A percentile compares a stretch with the other conserved stretches of the same genome.
These are phyloP conservation scores for Fonsecaea multimorphosa DNA, from an alignment of 2,329 filamentous ascomycete genomes.

Conservation along the genomic window DNA sequence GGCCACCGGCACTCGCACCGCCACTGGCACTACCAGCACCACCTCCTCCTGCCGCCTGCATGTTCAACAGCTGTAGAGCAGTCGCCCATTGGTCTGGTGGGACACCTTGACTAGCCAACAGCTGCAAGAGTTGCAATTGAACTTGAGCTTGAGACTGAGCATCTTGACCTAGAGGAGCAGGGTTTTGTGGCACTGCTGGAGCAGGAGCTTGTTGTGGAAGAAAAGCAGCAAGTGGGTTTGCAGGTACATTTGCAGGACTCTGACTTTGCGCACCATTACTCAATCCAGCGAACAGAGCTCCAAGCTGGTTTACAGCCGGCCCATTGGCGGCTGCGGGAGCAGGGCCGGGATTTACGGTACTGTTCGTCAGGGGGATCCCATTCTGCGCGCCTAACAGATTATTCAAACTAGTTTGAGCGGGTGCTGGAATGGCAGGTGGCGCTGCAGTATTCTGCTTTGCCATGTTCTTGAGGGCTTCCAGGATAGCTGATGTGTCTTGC, in stretches of 20 bases:
- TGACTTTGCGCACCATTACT: conserved; percentile 50
- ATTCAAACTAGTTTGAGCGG: conserved; percentile 51
- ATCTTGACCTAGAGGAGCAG: conserved; percentile 46
- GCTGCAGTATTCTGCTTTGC: conserved; percentile 72
- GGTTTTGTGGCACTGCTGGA: conserved; percentile 28
- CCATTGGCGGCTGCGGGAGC: conserved; percentile 50
- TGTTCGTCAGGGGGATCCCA: conserved; percentile 49
- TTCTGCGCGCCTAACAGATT: conserved; percentile 58
- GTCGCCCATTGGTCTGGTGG: conserved; percentile 76
- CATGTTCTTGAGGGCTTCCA: conserved; percentile 80
- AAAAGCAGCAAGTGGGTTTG: conserved; percentile 52
- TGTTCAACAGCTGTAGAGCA: conserved; percentile 59
- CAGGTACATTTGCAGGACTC: conserved; percentile 41
- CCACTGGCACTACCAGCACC: conserved; percentile 43
- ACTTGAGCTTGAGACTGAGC: conserved; percentile 74
- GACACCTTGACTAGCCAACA: conserved; percentile 75
- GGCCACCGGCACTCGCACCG: conserved; percentile 42
- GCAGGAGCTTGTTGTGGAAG: conserved; percentile 49
- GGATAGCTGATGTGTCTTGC: conserved; percentile 68
- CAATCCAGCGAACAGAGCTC: conserved; percentile 55
- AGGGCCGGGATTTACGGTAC: conserved; percentile 52
- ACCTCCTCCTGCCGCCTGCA: conserved; percentile 45
- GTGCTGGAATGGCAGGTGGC: conserved; percentile 47
- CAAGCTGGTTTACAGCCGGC: conserved; percentile 67
- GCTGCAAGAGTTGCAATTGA: conserved; percentile 77